Percentiles rank a stretch among this genome's conserved stretches.
Evolutionary conservation across 148 eudicot genomes (phyloP).

Genomic region (Camellia granthamiana): DNA sequence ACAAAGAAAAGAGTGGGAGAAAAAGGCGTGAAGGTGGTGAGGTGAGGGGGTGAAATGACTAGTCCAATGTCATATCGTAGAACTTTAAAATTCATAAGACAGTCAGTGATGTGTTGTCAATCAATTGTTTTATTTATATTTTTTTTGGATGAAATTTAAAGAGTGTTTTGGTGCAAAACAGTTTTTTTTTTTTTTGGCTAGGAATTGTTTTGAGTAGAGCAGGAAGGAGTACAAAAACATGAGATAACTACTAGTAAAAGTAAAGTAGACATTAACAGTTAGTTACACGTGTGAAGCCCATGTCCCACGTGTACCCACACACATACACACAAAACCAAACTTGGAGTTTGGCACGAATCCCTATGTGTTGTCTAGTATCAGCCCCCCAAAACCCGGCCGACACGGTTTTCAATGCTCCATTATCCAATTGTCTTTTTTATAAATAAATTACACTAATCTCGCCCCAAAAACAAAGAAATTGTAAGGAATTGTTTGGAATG

Average conservation of each 20-base stretch:
- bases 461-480: too few relatives aligned
- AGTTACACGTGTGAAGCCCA: too few relatives aligned
- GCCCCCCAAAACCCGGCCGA: slow-evolving; percentile 24
- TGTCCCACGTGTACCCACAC: too few relatives aligned
- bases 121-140: neutral
- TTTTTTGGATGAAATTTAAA: too few relatives aligned
- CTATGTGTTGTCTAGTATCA: slow-evolving; percentile 4
- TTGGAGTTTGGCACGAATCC: neutral
- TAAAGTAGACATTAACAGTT: too few relatives aligned
- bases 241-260: too few relatives aligned
- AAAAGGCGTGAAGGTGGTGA: neutral
- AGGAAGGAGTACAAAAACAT: too few relatives aligned
- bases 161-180: too few relatives aligned
- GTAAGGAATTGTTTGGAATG: too few relatives aligned
- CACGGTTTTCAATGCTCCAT: slow-evolving; percentile 12
- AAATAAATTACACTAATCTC: too few relatives aligned
- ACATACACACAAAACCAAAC: neutral
- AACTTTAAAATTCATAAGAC: slow-evolving; percentile 32
- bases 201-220: too few relatives aligned
- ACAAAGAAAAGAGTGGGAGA: neutral
- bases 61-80: slow-evolving; percentile 32
- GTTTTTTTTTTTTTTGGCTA: too few relatives aligned
- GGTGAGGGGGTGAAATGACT: slow-evolving; percentile 17
- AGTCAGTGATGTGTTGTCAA: slow-evolving; percentile 26
- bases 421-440: neutral